A percentile compares a stretch with the other conserved stretches of the same genome.
Conservation (phyloP, 139 green algal genomes). For the Klebsormidium nitens region DNA sequence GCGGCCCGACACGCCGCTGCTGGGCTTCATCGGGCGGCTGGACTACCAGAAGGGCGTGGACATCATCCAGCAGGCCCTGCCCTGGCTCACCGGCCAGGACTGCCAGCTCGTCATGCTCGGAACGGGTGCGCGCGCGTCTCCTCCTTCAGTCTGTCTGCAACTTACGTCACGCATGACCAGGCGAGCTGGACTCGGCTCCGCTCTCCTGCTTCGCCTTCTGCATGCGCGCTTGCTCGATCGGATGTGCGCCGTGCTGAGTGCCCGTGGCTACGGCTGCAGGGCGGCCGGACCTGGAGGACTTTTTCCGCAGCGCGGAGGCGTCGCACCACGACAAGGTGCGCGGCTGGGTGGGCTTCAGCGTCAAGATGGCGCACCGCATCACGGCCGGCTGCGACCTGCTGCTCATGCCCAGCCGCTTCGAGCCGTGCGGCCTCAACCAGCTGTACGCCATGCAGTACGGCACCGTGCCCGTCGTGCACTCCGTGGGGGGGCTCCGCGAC, state of each 20-base stretch:
- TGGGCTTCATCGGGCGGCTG: conserved; percentile 55
- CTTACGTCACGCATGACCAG: no score
- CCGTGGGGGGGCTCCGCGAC: conserved; percentile 75
- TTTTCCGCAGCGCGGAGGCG: conserved; percentile 35
- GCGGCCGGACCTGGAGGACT: conserved; percentile 79
- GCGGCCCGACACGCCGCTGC: conserved; percentile 57
- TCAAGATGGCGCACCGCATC: conserved; percentile 75
- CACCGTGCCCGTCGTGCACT: conserved; percentile 76
- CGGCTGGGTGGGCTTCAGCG: conserved; percentile 69
- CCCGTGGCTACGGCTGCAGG: conserved; percentile 66
- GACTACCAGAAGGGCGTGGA: conserved; percentile 95
- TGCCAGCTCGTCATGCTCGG: conserved; percentile 94
- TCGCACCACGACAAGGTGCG: conserved; percentile 35
- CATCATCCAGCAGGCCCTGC: conserved; percentile 73
- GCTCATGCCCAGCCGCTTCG: conserved; percentile 83
- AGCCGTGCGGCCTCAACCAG: conserved; percentile 87
- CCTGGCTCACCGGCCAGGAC: conserved; percentile 43
- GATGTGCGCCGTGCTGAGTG: no score
- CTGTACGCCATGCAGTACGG: conserved; percentile 69
- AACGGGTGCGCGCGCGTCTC: no score
- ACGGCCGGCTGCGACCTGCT: conserved; percentile 75
- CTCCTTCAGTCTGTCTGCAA: no score
- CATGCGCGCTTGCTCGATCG: no score
- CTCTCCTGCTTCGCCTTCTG: no score
- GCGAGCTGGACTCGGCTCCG: no score